Percentiles rank a stretch among this genome's conserved stretches.
Conservation (phyloP, 768 basidiomycete species). For the Solioccasus polychromus region DNA sequence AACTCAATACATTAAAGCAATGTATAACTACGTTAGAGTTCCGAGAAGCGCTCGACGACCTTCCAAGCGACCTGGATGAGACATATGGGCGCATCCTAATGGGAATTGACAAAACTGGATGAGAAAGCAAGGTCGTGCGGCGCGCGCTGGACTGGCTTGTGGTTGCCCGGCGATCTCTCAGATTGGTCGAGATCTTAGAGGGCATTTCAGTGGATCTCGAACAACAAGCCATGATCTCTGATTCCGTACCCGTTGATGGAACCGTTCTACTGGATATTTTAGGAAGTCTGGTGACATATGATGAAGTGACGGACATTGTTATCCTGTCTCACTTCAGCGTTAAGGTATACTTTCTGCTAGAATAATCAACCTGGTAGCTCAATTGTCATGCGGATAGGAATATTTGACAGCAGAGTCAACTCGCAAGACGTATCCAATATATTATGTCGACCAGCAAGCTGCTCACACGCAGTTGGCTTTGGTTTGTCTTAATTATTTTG, state of each 20-base stretch:
- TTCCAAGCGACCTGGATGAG: conserved; percentile 4
- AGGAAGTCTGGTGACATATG: neutral
- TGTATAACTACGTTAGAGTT: conserved; percentile 1
- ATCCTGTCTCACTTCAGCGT: conserved; percentile 11
- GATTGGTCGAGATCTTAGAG: too few relatives aligned
- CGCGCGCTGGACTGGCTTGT: conserved; percentile 12
- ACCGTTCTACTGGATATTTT: neutral
- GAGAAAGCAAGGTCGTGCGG: neutral
- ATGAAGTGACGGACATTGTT: conserved; percentile 4
- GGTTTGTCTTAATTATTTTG: conserved; percentile 9
- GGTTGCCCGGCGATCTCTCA: too few relatives aligned
- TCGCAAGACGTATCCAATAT: neutral
- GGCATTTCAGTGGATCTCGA: too few relatives aligned
- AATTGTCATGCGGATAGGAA: neutral
- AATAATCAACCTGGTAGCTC: neutral
- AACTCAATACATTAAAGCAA: neutral
- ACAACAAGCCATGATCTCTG: too few relatives aligned
- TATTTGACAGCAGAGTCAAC: neutral
- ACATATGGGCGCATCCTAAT: too few relatives aligned
- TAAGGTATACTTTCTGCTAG: conserved; percentile 1
- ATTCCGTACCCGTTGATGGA: too few relatives aligned
- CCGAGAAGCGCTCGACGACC: neutral
- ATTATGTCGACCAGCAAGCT: neutral
- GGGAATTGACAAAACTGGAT: too few relatives aligned
- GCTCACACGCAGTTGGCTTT: conserved; percentile 4